phyloP scores from a whole-genome alignment of 179 eudicot genomes.

The Pouteria campechiana region DNA sequence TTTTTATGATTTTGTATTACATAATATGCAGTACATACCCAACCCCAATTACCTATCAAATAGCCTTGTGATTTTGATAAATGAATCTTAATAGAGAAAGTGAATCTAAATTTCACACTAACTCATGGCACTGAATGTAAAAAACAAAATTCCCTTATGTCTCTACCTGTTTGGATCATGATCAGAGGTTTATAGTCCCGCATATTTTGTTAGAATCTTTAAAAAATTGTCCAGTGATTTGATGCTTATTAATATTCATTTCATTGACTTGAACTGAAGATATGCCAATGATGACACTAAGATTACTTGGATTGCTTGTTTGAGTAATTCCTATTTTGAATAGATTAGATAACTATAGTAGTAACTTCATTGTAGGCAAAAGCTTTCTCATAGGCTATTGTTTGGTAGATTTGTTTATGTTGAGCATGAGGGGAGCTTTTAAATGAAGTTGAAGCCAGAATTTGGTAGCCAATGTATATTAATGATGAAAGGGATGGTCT shows the following conservation, averaged over 20 bases:
- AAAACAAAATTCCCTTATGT: too few relatives aligned
- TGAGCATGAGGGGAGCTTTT: slow-evolving; percentile 75
- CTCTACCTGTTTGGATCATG: too few relatives aligned
- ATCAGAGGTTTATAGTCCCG: background rate
- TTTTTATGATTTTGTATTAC: too few relatives aligned
- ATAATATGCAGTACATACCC: too few relatives aligned
- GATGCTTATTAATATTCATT: background rate
- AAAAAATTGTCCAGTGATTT: slow-evolving; percentile 16
- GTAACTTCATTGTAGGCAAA: slow-evolving; percentile 41
- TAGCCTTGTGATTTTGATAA: too few relatives aligned
- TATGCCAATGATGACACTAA: too few relatives aligned
- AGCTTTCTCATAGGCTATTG: slow-evolving; percentile 69
- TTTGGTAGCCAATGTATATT: slow-evolving; percentile 87
- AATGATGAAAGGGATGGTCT: slow-evolving; percentile 91
- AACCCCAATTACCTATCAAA: too few relatives aligned
- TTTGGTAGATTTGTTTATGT: slow-evolving; percentile 86
- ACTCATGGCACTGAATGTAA: too few relatives aligned
- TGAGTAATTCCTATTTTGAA: background rate
- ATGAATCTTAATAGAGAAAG: too few relatives aligned
- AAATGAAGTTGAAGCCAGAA: slow-evolving; percentile 73
- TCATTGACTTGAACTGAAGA: too few relatives aligned
- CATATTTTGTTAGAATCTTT: slow-evolving; percentile 54
- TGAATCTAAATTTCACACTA: too few relatives aligned
- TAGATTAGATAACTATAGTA: background rate
- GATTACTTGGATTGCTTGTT: too few relatives aligned